These are phyloP conservation scores for Gnomoniopsis smithogilvyi DNA, from an alignment of 2,329 filamentous ascomycete species.

Conservation along the genomic window DNA sequence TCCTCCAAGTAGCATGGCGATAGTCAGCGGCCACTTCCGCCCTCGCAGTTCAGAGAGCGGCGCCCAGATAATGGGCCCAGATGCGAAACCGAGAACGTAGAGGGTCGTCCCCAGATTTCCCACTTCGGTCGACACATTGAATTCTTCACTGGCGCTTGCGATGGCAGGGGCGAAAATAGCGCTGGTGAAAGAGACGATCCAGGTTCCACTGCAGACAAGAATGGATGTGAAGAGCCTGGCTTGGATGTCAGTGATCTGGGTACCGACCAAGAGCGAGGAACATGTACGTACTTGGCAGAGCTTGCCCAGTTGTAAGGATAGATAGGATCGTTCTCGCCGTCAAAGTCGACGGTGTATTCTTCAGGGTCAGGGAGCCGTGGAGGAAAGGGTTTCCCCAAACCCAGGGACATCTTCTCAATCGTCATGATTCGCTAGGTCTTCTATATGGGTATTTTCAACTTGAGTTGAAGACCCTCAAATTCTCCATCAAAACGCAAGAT, in stretches of 20 bases:
- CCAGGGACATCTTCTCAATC: conserved; percentile 23
- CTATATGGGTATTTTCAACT: no score
- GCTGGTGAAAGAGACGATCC: conserved; percentile 17
- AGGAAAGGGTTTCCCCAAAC: conserved; percentile 55
- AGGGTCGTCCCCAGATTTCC: conserved; percentile 32
- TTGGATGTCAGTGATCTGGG: not conserved
- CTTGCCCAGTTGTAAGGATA: conserved; percentile 50
- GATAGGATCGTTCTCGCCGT: conserved; percentile 44
- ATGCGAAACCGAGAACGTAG: conserved; percentile 36
- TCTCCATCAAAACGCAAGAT: no score
- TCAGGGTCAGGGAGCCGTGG: conserved; percentile 52
- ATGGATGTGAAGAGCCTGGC: conserved; percentile 14
- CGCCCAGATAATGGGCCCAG: conserved; percentile 31
- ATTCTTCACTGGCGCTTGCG: not conserved
- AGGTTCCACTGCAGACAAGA: conserved; percentile 18
- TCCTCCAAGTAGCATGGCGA: conserved; percentile 25
- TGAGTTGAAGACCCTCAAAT: no score
- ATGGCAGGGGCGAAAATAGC: conserved; percentile 18
- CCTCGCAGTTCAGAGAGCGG: conserved; percentile 32
- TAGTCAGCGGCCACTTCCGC: conserved; percentile 28
- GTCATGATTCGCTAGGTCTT: not conserved
- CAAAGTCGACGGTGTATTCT: conserved; percentile 58
- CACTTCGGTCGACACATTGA: conserved; percentile 24
- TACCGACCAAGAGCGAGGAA: not conserved
- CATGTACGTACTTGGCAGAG: conserved; percentile 35